Base-by-base conservation (phyloP, 2,329 filamentous ascomycete genomes). In the Fusarium acutatum region DNA sequence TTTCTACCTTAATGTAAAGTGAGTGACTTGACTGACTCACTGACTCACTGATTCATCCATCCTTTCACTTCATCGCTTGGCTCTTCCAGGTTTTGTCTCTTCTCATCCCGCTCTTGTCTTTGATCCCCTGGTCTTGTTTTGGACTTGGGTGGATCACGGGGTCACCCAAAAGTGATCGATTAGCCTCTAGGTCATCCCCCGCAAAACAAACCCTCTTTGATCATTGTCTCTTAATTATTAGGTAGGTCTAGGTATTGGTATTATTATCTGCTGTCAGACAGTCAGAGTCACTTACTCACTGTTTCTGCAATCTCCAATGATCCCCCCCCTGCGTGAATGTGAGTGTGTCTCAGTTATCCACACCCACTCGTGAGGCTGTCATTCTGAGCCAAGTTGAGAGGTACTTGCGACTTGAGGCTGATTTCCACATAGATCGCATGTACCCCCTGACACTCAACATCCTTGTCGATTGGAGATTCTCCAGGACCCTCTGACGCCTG, bases 401-500 rank as follows among this genome's bases (percentile, higher is more conserved):
- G 41, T 73, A 73, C 60, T 65, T 66, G 56, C 17, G 24, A 24
- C 37, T 62, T 61, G 67, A 70, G 71, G 59, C 61, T 71, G 37
- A 60, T 52, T 60, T n/a, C 47, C 57, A 52, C 70, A 58, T 28
- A 73, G 43, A 57, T 60, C 54, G 34, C 34, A 64, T 67, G 71
- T 67, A 58, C 54, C 49, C 58, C 57, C 46, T 35, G 43, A 41
- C 37, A 56, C 44, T 35, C 58, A 24, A 26, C 17, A 69, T 47
- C 67, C 67, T 22, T 64, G 65, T 59, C 35, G 17, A 32, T 52
- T 43, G 52, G 56, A 54, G 58, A 62, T 44, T 54, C 58, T 49
- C 49, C 59, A 72, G 69, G 69, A 56, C 65, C 70, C 58, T 74
- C 71, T 67, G 58, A 67, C 61, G 58, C 61, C 71, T 71, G 66